A percentile compares a stretch with the other conserved stretches of the same genome.
Evolutionary conservation across 1,284 basidiomycete genomes (phyloP).

Genomic region (Macrocybe sp.): DNA sequence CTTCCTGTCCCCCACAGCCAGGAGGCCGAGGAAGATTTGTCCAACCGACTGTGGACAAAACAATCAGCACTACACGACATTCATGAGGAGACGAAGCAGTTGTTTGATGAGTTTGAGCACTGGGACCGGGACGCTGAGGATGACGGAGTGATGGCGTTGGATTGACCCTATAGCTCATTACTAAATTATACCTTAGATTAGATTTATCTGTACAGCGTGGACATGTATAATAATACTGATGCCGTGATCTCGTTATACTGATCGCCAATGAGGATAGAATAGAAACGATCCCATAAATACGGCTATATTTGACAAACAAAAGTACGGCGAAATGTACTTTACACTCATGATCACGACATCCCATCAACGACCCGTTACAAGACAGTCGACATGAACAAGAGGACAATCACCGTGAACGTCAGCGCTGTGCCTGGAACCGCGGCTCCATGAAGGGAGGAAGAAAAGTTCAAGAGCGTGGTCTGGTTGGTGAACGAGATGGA

Average conservation of each 20-base stretch:
- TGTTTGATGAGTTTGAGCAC: conserved; percentile 57
- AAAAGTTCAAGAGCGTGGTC: conserved; percentile 42
- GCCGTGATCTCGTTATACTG: too few relatives aligned
- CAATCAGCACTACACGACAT: conserved; percentile 47
- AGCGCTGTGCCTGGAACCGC: conserved; percentile 20
- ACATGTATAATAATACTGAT: too few relatives aligned
- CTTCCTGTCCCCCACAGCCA: conserved; percentile 39
- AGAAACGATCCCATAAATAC: too few relatives aligned
- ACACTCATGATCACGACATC: background rate
- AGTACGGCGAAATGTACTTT: too few relatives aligned
- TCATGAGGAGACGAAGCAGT: conserved; percentile 45
- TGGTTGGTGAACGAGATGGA: conserved; percentile 49
- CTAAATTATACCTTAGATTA: too few relatives aligned
- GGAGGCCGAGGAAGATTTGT: conserved; percentile 21
- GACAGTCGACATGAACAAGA: conserved; percentile 1
- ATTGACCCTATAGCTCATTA: conserved; percentile 5
- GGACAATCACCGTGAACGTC: conserved; percentile 17
- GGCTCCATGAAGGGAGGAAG: conserved; percentile 17
- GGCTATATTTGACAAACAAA: too few relatives aligned
- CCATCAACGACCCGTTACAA: conserved; percentile 5
- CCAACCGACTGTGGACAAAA: conserved; percentile 48
- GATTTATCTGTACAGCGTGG: too few relatives aligned
- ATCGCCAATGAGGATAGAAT: too few relatives aligned
- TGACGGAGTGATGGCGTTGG: conserved; percentile 21
- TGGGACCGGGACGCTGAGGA: conserved; percentile 22